A percentile compares a stretch with the other conserved stretches of the same genome.
These are phyloP conservation scores for Heliosperma pusillum DNA, from an alignment of 148 eudicot species.

Conservation along the genomic window DNA sequence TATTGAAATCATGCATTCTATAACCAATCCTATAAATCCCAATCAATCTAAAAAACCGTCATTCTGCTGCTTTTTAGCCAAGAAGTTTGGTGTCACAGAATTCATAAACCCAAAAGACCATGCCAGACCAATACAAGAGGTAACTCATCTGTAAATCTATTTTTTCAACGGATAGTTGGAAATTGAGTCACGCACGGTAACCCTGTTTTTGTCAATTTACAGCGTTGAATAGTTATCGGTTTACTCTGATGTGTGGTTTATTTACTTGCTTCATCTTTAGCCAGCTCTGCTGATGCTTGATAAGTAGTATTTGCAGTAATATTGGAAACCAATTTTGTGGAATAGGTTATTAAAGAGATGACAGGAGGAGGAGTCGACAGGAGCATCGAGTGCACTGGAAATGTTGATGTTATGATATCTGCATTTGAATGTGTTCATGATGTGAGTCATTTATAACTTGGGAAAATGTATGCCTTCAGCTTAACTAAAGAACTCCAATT, in stretches of 20 bases:
- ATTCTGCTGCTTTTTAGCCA: constrained; percentile 36
- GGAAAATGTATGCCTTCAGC: background rate
- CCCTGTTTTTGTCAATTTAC: background rate
- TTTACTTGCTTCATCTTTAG: background rate
- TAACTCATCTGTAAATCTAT: constrained; percentile 3
- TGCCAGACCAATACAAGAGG: constrained; percentile 62
- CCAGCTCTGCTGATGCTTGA: background rate
- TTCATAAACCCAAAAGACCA: constrained; percentile 70
- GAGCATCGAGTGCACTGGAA: constrained; percentile 66
- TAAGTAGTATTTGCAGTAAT: background rate
- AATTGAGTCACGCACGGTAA: background rate
- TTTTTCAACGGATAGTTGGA: no score
- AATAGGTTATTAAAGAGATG: constrained; percentile 58
- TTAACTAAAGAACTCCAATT: background rate
- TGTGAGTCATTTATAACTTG: constrained; percentile 31
- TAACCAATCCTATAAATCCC: background rate
- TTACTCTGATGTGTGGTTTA: background rate
- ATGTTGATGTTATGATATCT: constrained; percentile 66
- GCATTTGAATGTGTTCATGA: constrained; percentile 91
- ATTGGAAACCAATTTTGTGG: background rate
- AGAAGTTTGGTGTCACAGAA: constrained; percentile 69
- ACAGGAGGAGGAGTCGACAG: constrained; percentile 75
- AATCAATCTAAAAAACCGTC: background rate
- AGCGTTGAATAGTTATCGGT: background rate
- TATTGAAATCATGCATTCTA: background rate